These are phyloP conservation scores for Scytalidium sp. DNA, from an alignment of 2,329 filamentous ascomycete genomes.

Conservation along the genomic window DNA sequence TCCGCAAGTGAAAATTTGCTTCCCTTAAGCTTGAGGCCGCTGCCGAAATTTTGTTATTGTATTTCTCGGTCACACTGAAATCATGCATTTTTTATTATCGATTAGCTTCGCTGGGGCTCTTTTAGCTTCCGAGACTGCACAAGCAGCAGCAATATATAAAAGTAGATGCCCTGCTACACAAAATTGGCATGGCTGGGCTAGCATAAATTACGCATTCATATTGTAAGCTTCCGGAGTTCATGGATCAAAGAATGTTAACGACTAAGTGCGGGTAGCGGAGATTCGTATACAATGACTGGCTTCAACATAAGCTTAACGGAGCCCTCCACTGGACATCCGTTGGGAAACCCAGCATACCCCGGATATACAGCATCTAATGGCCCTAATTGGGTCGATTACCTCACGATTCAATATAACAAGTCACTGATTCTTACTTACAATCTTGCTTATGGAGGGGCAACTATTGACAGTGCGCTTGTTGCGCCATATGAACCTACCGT, in stretches of 20 bases:
- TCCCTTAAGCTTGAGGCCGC: too few species aligned
- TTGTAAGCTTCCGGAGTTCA: conserved; percentile 31
- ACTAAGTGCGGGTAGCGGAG: conserved; percentile 27
- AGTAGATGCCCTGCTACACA: conserved; percentile 20
- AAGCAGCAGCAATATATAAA: background rate
- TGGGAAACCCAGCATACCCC: conserved; percentile 37
- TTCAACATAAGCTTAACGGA: conserved; percentile 32
- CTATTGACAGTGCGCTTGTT: conserved; percentile 33
- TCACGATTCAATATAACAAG: conserved; percentile 41
- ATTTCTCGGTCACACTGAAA: too few species aligned
- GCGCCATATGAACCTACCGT: conserved; percentile 31
- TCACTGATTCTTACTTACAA: conserved; percentile 47
- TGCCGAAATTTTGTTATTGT: too few species aligned
- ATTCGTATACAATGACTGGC: conserved; percentile 36
- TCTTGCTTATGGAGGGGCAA: conserved; percentile 44
- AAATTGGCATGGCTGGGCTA: conserved; percentile 33
- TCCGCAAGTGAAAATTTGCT: too few species aligned
- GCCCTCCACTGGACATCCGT: conserved; percentile 32
- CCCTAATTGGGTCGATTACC: conserved; percentile 53
- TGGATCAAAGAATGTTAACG: background rate
- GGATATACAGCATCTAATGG: conserved; percentile 40
- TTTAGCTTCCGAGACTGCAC: background rate
- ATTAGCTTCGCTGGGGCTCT: too few species aligned
- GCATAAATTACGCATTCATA: conserved; percentile 38
- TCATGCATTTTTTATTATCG: too few species aligned